phyloP scores from a whole-genome alignment of 495 filamentous ascomycete species.

The Venustampulla echinocandica region DNA sequence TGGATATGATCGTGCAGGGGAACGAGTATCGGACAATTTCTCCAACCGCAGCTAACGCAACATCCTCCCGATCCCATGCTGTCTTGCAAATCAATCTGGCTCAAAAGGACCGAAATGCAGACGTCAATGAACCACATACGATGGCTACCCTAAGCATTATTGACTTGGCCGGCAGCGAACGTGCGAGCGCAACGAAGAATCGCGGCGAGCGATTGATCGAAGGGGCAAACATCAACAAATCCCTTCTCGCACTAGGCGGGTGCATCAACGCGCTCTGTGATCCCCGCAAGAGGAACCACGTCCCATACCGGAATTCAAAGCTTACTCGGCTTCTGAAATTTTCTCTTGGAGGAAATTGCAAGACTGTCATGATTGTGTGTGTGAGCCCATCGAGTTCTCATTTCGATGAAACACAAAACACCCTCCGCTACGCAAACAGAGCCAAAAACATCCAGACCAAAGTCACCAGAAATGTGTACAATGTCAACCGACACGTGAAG shows the following conservation, averaged over 20 bases:
- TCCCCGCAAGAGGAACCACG: conserved; percentile 81
- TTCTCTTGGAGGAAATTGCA: conserved; percentile 93
- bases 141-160: conserved; percentile 99
- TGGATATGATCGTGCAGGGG: conserved; percentile 97
- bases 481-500: conserved; percentile 98
- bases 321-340: conserved; percentile 95
- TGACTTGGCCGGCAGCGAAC: conserved; percentile 91
- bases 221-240: conserved; percentile 99
- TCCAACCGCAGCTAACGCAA: conserved; percentile 94
- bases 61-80: conserved; percentile 95
- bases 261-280: conserved; percentile 99
- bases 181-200: conserved; percentile 95
- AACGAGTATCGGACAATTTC: conserved; percentile 95
- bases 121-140: conserved; percentile 88
- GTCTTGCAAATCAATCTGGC: conserved; percentile 96
- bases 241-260: conserved; percentile 85
- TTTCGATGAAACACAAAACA: conserved; percentile 98
- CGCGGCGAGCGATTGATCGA: conserved; percentile 84
- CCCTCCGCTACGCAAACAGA: conserved; percentile 90
- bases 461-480: conserved; percentile 95
- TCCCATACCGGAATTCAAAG: conserved; percentile 97
- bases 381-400: conserved; percentile 94
- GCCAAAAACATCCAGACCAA: conserved; percentile 99
- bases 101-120: conserved; percentile 87
- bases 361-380: conserved; percentile 99